Base-by-base conservation (phyloP, 2,329 filamentous ascomycete species). In the Domatiomyces globalis region DNA sequence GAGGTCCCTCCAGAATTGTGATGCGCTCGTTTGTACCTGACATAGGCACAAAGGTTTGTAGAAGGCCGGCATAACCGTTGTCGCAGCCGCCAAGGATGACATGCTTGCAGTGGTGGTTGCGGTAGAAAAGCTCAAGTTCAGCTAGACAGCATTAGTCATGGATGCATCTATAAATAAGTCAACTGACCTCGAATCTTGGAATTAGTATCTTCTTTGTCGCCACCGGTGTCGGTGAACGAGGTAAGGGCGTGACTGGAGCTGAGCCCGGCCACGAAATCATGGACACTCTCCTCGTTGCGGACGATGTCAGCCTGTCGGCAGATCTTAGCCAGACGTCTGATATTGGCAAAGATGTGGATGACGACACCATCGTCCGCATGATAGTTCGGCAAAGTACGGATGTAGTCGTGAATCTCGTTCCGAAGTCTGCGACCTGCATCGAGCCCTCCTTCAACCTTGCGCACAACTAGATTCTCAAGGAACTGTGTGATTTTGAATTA, bases 141-240 rank as follows among this genome's bases (percentile, higher is more conserved):
- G 57, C 64, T 66, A 49, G n/a, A 51, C 43, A 50, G 9, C 27
- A 43, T 48, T 55, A 46, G 59, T 50, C 50, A 60, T 51, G 51
- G 45, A 22, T 45, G 48, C 45, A 50, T 52, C 36, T 43, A 25
- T 43, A 46, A 25, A 33, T 27, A 43, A 27, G 8, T 18, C 12
- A 15, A 43, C 39, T 33, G 47, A 70, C 69, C 69, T 64, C 65
- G 64, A n/a, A 72, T 57, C 49, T 71, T 71, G 25, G 67, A 63
- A 56, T 71, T 69, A 1, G 67, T 61, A 48, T 68, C 71, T 54
- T 71, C 69, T 49, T 71, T 72, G 17, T 67, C 69, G 49, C 64
- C 62, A 4, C 69, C 70, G 12, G 66, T 67, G 59, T 71, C 67
- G n/a, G 71, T 61, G 49, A 65, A 70, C 36, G 70, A 68, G 50